Percentiles rank a stretch among this genome's conserved stretches.
Evolutionary conservation across 306 rosid species (phyloP).

Genomic region (Calophaca sinica): DNA sequence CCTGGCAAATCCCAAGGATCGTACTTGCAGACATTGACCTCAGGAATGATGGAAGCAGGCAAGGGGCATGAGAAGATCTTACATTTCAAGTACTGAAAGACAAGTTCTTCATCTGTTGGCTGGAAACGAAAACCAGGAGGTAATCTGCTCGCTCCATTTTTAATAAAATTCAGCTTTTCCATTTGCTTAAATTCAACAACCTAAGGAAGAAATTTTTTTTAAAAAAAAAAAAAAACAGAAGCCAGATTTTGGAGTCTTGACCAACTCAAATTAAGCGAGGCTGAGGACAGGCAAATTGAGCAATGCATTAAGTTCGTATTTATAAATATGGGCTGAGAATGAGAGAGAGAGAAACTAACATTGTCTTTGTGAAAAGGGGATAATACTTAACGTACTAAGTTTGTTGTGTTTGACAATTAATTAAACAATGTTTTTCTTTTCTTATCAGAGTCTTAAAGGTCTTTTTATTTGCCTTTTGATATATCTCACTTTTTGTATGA

Average conservation of each 20-base stretch:
- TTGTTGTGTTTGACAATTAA: constrained; percentile 49
- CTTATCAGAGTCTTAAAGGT: constrained; percentile 24
- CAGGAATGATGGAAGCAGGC: constrained; percentile 88
- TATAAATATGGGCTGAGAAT: constrained; percentile 40
- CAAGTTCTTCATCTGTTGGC: constrained; percentile 94
- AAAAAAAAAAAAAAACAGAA: not conserved
- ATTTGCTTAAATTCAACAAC: constrained; percentile 35
- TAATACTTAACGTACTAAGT: constrained; percentile 48
- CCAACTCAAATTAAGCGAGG: not conserved
- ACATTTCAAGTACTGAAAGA: constrained; percentile 79
- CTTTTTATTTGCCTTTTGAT: constrained; percentile 37
- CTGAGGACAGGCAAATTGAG: not conserved
- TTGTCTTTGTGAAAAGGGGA: constrained; percentile 40
- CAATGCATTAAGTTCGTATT: constrained; percentile 8
- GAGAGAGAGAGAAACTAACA: constrained; percentile 14
- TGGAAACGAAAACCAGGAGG: constrained; percentile 98
- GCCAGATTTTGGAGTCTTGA: not conserved
- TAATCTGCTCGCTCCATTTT: constrained; percentile 69
- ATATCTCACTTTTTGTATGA: constrained; percentile 38
- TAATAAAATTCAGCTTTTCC: constrained; percentile 63
- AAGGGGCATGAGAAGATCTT: constrained; percentile 75
- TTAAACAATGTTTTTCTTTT: constrained; percentile 24
- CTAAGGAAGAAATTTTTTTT: constrained; percentile 5
- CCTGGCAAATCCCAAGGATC: constrained; percentile 99
- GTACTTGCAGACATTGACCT: constrained; percentile 65